These are phyloP conservation scores for Scolecobasidium constrictum DNA, from an alignment of 2,329 filamentous ascomycete species.

Conservation along the genomic window DNA sequence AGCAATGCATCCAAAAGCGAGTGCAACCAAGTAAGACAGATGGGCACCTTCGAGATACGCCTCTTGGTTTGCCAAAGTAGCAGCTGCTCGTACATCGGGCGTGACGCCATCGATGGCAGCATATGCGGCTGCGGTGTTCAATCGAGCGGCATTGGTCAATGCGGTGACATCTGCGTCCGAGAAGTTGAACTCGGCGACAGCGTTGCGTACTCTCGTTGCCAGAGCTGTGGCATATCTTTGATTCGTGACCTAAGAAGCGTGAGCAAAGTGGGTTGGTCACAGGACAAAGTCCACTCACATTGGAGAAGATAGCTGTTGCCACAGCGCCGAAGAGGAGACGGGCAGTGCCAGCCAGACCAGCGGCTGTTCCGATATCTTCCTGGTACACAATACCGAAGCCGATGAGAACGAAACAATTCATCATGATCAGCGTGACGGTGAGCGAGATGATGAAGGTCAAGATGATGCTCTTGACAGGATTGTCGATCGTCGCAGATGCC, in stretches of 20 bases:
- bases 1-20: slow-evolving; percentile 19
- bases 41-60: slow-evolving; percentile 20
- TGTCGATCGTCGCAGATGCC: slow-evolving; percentile 20
- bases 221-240: slow-evolving; percentile 17
- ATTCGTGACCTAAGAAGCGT: slow-evolving; percentile 13
- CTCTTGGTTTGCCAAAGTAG: slow-evolving; percentile 18
- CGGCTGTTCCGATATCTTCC: slow-evolving; percentile 25
- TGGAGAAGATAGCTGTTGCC: slow-evolving; percentile 27
- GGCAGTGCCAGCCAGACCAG: slow-evolving; percentile 27
- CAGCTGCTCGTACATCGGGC: slow-evolving; percentile 18
- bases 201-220: slow-evolving; percentile 12
- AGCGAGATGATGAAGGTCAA: slow-evolving; percentile 21
- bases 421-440: slow-evolving; percentile 14
- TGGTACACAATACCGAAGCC: slow-evolving; percentile 25
- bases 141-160: slow-evolving; percentile 16
- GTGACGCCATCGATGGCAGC: slow-evolving; percentile 19
- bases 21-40: slow-evolving; percentile 19
- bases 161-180: slow-evolving; percentile 11
- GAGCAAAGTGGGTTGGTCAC: no score
- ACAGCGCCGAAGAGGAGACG: slow-evolving; percentile 27
- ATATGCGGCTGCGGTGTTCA: slow-evolving; percentile 18
- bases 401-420: slow-evolving; percentile 23
- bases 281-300: slow-evolving; percentile 18
- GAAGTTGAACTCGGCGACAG: slow-evolving; percentile 16
- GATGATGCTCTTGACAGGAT: slow-evolving; percentile 23